These are phyloP conservation scores for Hypoxylon intermedium DNA, from an alignment of 495 filamentous ascomycete genomes.

Conservation along the genomic window DNA sequence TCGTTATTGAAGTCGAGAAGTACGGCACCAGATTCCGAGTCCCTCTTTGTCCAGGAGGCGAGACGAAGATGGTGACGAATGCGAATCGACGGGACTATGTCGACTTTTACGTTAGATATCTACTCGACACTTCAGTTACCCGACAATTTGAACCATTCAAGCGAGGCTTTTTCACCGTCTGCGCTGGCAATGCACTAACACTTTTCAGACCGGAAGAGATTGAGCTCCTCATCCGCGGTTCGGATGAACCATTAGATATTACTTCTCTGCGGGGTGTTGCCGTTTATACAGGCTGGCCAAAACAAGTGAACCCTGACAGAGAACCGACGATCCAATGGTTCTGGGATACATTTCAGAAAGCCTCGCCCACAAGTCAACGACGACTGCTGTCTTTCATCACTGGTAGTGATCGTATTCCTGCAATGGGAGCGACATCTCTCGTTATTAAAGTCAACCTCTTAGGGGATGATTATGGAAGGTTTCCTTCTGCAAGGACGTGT, in stretches of 20 bases:
- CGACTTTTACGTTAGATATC: constrained; percentile 80
- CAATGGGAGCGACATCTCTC: constrained; percentile 85
- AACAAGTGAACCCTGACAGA: constrained; percentile 44
- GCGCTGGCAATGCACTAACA: constrained; percentile 85
- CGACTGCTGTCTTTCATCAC: constrained; percentile 87
- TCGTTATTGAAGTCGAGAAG: constrained; percentile 76
- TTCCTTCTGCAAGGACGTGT: constrained; percentile 87
- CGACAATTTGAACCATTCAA: constrained; percentile 96
- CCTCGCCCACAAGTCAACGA: constrained; percentile 72
- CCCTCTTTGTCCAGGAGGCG: constrained; percentile 78
- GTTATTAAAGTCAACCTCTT: constrained; percentile 76
- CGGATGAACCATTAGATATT: constrained; percentile 85
- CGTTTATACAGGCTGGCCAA: constrained; percentile 80
- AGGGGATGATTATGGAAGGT: constrained; percentile 75
- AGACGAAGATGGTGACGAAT: constrained; percentile 81
- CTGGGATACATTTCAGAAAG: constrained; percentile 79
- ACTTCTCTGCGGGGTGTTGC: constrained; percentile 77
- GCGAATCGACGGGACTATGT: constrained; percentile 86
- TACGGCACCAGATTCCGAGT: constrained; percentile 73
- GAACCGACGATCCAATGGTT: constrained; percentile 83
- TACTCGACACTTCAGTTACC: constrained; percentile 78
- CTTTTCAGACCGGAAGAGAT: constrained; percentile 96
- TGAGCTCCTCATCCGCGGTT: constrained; percentile 85
- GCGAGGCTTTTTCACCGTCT: constrained; percentile 92
- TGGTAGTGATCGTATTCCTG: constrained; percentile 91